Conservation (phyloP, 2,329 filamentous ascomycete genomes). For the Hypoxylon sp. region DNA sequence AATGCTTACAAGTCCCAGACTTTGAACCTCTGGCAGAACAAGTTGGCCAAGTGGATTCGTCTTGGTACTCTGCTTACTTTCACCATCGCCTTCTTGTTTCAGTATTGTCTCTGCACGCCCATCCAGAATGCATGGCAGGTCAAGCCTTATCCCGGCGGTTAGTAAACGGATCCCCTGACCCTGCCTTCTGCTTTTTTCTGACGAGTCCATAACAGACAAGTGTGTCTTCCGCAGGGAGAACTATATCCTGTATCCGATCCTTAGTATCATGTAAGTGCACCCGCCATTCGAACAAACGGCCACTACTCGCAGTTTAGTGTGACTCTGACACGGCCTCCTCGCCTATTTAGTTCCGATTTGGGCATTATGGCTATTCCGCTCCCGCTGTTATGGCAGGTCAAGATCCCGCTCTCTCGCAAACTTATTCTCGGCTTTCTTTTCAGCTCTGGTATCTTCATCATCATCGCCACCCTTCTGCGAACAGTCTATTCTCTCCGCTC, state of each 20-base stretch:
- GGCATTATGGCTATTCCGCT: constrained; percentile 35
- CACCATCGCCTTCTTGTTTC: constrained; percentile 25
- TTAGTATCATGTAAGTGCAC: constrained; percentile 29
- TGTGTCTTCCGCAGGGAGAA: constrained; percentile 35
- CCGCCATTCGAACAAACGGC: not conserved
- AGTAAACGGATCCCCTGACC: constrained; percentile 2
- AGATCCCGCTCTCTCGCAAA: constrained; percentile 17
- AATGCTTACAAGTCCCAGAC: constrained; percentile 25
- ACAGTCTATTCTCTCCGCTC: constrained; percentile 32
- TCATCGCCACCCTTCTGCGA: constrained; percentile 33
- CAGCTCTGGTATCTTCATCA: constrained; percentile 33
- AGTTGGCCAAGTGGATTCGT: constrained; percentile 17
- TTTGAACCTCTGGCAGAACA: constrained; percentile 33
- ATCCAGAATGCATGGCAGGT: constrained; percentile 31
- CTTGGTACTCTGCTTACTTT: constrained; percentile 22
- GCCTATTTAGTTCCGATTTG: constrained; percentile 24
- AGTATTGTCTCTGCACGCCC: constrained; percentile 29
- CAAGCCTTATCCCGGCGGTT: constrained; percentile 32
- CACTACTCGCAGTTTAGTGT: not conserved
- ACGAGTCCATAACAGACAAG: constrained; percentile 21
- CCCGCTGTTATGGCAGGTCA: constrained; percentile 30
- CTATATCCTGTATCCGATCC: constrained; percentile 30
- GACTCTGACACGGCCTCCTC: constrained; percentile 3
- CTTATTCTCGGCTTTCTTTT: constrained; percentile 28
- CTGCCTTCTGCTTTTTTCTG: constrained; percentile 1